Base-by-base conservation (phyloP, 2,329 filamentous ascomycete genomes). In the Aschersonia sp. region DNA sequence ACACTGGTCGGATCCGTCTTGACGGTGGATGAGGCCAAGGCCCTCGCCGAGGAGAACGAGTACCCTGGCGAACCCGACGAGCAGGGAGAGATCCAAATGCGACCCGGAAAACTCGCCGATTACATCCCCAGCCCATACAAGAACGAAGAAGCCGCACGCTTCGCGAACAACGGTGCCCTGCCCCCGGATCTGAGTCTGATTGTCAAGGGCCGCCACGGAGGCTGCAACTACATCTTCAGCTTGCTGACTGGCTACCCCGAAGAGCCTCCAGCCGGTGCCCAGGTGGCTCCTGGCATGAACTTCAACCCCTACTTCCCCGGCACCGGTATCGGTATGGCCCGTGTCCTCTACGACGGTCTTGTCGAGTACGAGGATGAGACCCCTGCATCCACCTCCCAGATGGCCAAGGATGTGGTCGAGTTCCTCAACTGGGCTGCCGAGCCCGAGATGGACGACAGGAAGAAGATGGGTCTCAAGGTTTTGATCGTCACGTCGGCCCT, bases 291-390 rank as follows among this genome's bases (percentile, higher is more conserved):
- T 52, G 92, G 92, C 62, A 82, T 98, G 70, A 95, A 97, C 82
- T 98, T 98, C 81, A 98, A 98, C 80, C 92, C 92, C 51, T 98
- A 95, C 78, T 98, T 98, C 83, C 92, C 92, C 49, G 92, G 92
- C 64, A 97, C 92, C 58, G 90, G 90, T 65, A 98, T 98, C 67
- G 92, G 86, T 61, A 98, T 98, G 92, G 90, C 84, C 59, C 90
- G 92, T 80, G 92, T 97, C 52, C 81, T 98, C 51, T 98, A 94
- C 72, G 92, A 98, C 58, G 92, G 87, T 54, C 74, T 98, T 49
- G 92, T 98, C 54, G 92, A 98, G 68, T 98, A 97, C 72, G 92
- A 98, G 67, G 92, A 98, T 58, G 88, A 79, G 53, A 98, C 92
- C 41, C 86, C 88, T 46, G 92, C 92, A 45, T 87, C 90, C 52